Evolutionary conservation across 306 rosid species (phyloP), one percentile per base, ranked within the genome.

Genomic region (Biancaea sappan): DNA sequence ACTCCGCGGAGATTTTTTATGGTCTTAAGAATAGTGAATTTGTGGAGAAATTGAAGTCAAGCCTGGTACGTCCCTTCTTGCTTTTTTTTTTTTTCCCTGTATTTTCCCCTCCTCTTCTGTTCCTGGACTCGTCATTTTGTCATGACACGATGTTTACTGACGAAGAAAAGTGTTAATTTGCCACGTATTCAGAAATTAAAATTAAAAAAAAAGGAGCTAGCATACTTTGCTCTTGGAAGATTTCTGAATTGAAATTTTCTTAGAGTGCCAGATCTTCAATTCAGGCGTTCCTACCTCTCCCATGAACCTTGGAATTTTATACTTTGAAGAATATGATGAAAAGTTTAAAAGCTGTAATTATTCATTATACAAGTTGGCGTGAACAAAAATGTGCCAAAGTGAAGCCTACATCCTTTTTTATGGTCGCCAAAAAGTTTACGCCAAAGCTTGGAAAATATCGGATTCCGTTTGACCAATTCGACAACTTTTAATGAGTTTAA

Each of bases 21-120:
- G 85, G 88, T 2, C 86, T 88, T 66, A 88, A 78, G 88, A 89
- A 82, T 10, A 79, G 77, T 29, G 89, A 89, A 50, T 83, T 89
- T 63, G 47, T 89, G 13, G 90, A 84, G 86, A 89, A 87, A 71
- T 74, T 89, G 3, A 89, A 87, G 77, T 80, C 92, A 56, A 82
- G 88, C 82, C 74, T 81, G 87, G 92, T 81, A 41, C 75, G 86
- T 57, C 67, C 66, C 66, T 29, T 72, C 75, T 51, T 22, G 13
- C 74, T 51, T 48, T 35, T 37, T 67, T n/a, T 29, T 19, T 35
- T 37, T 67, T n/a, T 29, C 16, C 43, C 2, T 19, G 25, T 32
- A n/a, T 38, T 56, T 72, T 25, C 34, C 54, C 43, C 61, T 48
- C 22, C 67, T 41, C 61, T 35, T 34, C 8, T 3, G 18, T 9